Conservation (phyloP, 2,329 filamentous ascomycete species). For the Ceratocystis cacaofunesta region DNA sequence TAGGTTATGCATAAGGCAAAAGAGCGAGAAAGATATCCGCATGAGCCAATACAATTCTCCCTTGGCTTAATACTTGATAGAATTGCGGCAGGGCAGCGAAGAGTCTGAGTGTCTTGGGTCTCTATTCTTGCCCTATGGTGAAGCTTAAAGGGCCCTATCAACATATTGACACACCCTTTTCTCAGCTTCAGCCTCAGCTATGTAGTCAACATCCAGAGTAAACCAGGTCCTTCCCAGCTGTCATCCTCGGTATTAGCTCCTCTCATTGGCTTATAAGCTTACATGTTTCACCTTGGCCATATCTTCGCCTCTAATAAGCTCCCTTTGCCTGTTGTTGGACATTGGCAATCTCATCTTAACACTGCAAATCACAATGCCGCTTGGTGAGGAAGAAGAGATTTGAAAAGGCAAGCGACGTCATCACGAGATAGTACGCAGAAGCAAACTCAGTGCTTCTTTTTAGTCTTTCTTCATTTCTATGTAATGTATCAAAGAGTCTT, state of each 20-base stretch:
- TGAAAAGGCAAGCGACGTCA: not conserved
- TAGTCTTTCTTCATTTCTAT: not conserved
- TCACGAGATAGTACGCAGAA: not conserved
- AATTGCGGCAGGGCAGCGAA: not conserved
- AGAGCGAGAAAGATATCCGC: not conserved
- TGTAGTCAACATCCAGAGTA: not conserved
- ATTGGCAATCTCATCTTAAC: not conserved
- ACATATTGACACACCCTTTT: not conserved
- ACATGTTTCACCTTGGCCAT: not conserved
- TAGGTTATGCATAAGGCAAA: not conserved
- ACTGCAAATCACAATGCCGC: not conserved
- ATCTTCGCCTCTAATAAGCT: not conserved
- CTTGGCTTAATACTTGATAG: not conserved
- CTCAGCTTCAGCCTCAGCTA: not conserved
- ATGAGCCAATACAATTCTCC: not conserved
- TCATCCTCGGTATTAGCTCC: not conserved
- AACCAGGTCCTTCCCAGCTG: slow-evolving; percentile 1
- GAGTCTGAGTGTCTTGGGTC: not conserved
- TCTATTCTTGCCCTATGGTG: not conserved
- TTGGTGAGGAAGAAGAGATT: not conserved
- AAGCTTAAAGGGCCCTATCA: not conserved
- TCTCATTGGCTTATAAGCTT: not conserved
- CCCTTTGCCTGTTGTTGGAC: not conserved
- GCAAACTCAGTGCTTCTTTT: not conserved
- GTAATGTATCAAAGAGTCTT: not conserved